Evolutionary conservation across 441 rosid genomes (phyloP).

Genomic region (Syzygium syzygioides): DNA sequence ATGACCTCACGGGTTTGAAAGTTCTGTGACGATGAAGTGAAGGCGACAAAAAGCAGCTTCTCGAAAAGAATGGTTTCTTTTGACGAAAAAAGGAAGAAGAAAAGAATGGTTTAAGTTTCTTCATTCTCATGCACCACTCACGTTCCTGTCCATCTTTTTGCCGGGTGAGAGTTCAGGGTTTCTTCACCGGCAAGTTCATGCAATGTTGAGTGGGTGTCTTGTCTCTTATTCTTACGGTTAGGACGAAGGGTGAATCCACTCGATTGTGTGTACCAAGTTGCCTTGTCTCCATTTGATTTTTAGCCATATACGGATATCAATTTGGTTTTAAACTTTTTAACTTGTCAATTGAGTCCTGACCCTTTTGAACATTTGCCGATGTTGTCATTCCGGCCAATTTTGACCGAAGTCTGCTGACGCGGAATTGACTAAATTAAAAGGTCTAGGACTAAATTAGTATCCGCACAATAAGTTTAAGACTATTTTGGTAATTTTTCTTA

Average conservation of each 20-base stretch:
- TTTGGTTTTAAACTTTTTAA: rapidly evolving
- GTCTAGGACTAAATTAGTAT: rapidly evolving
- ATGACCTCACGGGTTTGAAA: neutral
- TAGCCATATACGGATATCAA: neutral
- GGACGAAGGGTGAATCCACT: no score
- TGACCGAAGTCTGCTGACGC: rapidly evolving
- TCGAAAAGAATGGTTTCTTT: neutral
- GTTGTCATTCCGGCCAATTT: neutral
- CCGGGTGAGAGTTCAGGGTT: neutral
- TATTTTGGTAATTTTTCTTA: neutral
- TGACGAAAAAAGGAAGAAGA: no score
- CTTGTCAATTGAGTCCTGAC: rapidly evolving
- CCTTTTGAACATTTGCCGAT: rapidly evolving
- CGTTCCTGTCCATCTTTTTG: neutral
- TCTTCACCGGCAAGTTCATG: neutral
- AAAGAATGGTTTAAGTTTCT: neutral
- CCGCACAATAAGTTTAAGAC: rapidly evolving
- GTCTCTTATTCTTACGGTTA: no score
- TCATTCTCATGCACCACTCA: neutral
- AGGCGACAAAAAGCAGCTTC: neutral
- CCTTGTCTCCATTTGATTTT: neutral
- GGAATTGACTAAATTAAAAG: neutral
- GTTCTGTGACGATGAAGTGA: neutral
- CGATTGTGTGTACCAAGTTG: neutral
- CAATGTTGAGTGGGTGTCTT: no score